A percentile compares a stretch with the other conserved stretches of the same genome.
Conservation (phyloP, 176 grass and related monocot species). For the Thinopyrum elongatum region DNA sequence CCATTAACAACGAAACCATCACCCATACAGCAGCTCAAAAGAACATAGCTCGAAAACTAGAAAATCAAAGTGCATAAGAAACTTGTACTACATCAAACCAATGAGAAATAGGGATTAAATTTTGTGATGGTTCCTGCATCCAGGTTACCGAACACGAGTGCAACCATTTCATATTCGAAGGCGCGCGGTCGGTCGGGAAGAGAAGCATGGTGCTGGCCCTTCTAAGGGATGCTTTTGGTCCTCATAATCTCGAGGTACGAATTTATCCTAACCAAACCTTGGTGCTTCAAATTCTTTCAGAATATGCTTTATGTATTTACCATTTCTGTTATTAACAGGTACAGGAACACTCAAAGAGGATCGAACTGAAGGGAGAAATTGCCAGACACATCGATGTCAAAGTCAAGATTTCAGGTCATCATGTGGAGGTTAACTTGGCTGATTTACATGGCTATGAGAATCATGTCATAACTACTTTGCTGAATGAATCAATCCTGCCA, state of each 20-base stretch:
- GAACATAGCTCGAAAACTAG: too few species aligned
- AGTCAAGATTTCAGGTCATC: conserved; percentile 44
- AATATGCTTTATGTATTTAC: not conserved
- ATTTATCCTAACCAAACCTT: not conserved
- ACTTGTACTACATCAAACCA: too few species aligned
- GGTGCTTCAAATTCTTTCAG: not conserved
- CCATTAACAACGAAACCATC: too few species aligned
- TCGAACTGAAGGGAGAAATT: conserved; percentile 73
- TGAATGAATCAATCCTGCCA: conserved; percentile 43
- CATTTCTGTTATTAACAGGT: conserved; percentile 24
- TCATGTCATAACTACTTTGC: conserved; percentile 51
- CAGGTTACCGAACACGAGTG: conserved; percentile 16
- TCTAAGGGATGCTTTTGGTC: conserved; percentile 48
- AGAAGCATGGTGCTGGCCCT: conserved; percentile 59
- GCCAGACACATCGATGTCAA: conserved; percentile 46
- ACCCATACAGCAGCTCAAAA: too few species aligned
- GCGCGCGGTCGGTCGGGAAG: conserved; percentile 45
- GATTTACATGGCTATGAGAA: conserved; percentile 70
- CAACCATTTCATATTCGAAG: conserved; percentile 65
- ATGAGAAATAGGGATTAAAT: not conserved
- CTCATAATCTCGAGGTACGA: conserved; percentile 29
- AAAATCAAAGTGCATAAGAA: too few species aligned
- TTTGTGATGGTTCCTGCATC: conserved; percentile 16
- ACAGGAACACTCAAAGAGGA: conserved; percentile 34
- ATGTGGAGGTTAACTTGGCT: conserved; percentile 63